A percentile compares a stretch with the other conserved stretches of the same genome.
phyloP scores from a whole-genome alignment of 164 flowering plant species.

The Liquidambar formosana region DNA sequence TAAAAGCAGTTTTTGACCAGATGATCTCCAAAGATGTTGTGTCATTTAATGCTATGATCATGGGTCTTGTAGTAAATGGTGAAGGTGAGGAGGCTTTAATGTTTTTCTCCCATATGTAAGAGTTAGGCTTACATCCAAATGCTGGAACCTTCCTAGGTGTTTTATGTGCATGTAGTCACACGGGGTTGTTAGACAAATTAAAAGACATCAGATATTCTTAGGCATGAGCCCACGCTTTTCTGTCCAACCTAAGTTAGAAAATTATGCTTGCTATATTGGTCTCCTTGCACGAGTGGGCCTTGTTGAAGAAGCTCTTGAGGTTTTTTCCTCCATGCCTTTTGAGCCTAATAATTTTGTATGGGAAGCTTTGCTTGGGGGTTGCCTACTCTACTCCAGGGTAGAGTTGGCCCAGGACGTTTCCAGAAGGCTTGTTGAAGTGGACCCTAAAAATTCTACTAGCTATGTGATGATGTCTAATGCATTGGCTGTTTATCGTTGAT shows the following conservation, averaged over 20 bases:
- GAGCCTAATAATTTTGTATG: conserved; percentile 60
- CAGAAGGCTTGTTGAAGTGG: conserved; percentile 19
- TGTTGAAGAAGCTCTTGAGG: conserved; percentile 59
- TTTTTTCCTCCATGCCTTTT: conserved; percentile 49
- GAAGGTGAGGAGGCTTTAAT: conserved; percentile 52
- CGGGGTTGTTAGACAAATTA: conserved; percentile 46
- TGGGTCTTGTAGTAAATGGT: conserved; percentile 65
- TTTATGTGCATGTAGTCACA: conserved; percentile 64
- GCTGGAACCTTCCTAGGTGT: conserved; percentile 51
- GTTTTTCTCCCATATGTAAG: conserved; percentile 47
- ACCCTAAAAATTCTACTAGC: conserved; percentile 55
- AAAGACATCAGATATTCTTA: conserved; percentile 44
- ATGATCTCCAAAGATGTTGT: conserved; percentile 49
- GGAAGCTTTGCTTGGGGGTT: conserved; percentile 72
- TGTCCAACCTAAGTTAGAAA: conserved; percentile 46
- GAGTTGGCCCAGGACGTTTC: conserved; percentile 46
- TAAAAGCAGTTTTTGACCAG: conserved; percentile 40
- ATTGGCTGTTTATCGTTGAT: conserved; percentile 42
- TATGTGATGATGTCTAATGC: conserved; percentile 69
- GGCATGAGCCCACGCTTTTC: conserved; percentile 32
- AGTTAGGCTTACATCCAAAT: conserved; percentile 41
- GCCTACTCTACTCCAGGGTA: conserved; percentile 45
- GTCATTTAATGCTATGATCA: conserved; percentile 68
- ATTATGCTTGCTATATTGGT: conserved; percentile 65
- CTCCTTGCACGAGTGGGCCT: conserved; percentile 59